Conservation (phyloP, 768 basidiomycete species). For the Russula lepida region DNA sequence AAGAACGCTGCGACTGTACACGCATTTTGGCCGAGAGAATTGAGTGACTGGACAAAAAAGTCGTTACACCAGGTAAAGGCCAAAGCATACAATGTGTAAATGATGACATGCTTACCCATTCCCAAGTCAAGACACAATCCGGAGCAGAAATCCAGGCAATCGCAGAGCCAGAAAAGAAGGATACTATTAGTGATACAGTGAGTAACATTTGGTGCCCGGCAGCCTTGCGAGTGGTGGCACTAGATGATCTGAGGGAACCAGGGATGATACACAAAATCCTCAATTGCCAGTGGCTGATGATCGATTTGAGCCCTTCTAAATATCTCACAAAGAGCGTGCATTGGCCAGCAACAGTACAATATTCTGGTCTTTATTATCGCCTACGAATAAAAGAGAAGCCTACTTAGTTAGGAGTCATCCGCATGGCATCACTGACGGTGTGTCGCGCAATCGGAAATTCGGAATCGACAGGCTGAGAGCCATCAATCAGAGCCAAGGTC, state of each 20-base stretch:
- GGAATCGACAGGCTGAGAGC: too few species aligned
- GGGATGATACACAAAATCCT: neutral
- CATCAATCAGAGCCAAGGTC: too few species aligned
- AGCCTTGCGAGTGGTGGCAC: neutral
- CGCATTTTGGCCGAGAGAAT: neutral
- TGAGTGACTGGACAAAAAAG: neutral
- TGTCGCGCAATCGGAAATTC: too few species aligned
- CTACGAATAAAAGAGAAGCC: too few species aligned
- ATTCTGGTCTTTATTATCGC: too few species aligned
- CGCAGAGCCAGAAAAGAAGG: neutral
- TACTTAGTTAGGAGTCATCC: too few species aligned
- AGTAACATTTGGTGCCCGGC: neutral
- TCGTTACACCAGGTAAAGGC: neutral
- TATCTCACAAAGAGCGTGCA: too few species aligned
- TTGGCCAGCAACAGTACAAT: too few species aligned
- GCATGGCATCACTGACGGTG: too few species aligned
- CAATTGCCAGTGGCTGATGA: neutral
- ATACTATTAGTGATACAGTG: neutral
- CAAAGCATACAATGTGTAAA: neutral
- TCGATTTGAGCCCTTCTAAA: neutral
- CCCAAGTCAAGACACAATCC: neutral
- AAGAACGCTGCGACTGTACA: neutral
- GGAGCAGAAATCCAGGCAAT: neutral
- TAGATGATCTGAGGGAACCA: neutral
- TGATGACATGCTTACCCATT: neutral